A percentile compares a stretch with the other conserved stretches of the same genome.
These are phyloP conservation scores for Metschnikowia picachoensis DNA, from an alignment of 805 yeast genomes.

Conservation along the genomic window DNA sequence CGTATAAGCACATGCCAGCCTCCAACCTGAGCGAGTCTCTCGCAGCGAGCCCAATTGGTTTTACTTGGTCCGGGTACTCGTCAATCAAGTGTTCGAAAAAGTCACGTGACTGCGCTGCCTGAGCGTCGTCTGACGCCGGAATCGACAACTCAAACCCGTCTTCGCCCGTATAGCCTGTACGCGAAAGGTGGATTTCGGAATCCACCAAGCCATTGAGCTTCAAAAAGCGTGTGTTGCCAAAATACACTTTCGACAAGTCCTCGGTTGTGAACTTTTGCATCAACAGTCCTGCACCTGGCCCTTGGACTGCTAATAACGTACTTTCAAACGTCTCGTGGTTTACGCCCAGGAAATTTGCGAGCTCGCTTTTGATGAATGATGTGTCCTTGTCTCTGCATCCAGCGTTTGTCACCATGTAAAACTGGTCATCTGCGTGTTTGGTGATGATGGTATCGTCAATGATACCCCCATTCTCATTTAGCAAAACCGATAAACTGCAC, in stretches of 20 bases:
- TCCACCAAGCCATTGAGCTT: slow-evolving; percentile 39
- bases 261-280: slow-evolving; percentile 60
- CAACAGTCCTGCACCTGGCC: slow-evolving; percentile 74
- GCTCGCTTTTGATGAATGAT: slow-evolving; percentile 54
- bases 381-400: slow-evolving; percentile 86
- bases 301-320: slow-evolving; percentile 86
- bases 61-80: slow-evolving; percentile 51
- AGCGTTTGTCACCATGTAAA: slow-evolving; percentile 92
- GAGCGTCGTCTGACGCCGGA: slow-evolving; percentile 42
- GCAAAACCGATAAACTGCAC: slow-evolving; percentile 73
- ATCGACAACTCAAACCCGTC: slow-evolving; percentile 95
- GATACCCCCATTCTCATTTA: slow-evolving; percentile 73
- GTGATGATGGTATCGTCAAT: slow-evolving; percentile 92
- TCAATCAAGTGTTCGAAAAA: slow-evolving; percentile 60
- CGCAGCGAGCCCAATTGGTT: slow-evolving; percentile 96
- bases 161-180: slow-evolving; percentile 98
- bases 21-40: slow-evolving; percentile 92
- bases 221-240: slow-evolving; percentile 64
- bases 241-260: slow-evolving; percentile 58
- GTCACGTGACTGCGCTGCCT: slow-evolving; percentile 44
- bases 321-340: slow-evolving; percentile 54
- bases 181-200: slow-evolving; percentile 67
- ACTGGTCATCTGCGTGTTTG: slow-evolving; percentile 70
- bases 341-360: slow-evolving; percentile 36
- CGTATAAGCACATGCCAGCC: slow-evolving; percentile 98